Base-by-base conservation (phyloP, 2,329 filamentous ascomycete genomes). In the Aureobasidium sp. region DNA sequence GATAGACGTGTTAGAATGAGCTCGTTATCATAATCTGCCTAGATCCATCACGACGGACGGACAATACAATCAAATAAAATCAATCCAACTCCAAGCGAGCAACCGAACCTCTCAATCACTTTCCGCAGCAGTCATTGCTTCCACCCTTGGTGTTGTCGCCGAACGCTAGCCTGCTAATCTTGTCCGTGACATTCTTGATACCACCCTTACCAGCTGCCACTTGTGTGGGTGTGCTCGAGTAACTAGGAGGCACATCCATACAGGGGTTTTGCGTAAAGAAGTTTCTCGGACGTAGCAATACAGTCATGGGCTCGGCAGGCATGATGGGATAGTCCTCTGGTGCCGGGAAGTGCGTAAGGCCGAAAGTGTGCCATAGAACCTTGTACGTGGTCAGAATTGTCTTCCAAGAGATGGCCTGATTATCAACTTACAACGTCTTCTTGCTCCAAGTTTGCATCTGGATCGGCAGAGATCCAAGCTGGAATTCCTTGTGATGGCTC, bases 311-410 rank as follows among this genome's bases (percentile, higher is more conserved):
- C 74, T 75, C 65, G 14, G 64, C 64, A 27, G 89, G 89, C 90
- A 95, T 95, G 61, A 95, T 77, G 25, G 90, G 90, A 74, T 88
- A 95, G 69, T 95, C 90, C 66, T 96, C 90, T 0, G 90, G 89
- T 0, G 86, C 75, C 0, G 90, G 90, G 74, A 95, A 91, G 67
- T 95, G 90, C 0, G 86, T 91, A 30, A 95, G 76, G 30, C 90
- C 90, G 63, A 95, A 96, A 0, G 89, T 95, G 71, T 95, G 90
- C 90, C 90, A 96, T 14, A 95, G 79, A 1, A 96, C 90, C 16
- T 12, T 6, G n/a, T 8, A 45, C 41, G 39, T 27, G n/a, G 4
- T 27, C 14, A 5, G n/a, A 6, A 12, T 41, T 27, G 27, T 22
- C 8, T n/a, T n/a, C n/a, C n/a, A n/a, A n/a, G n/a, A n/a, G n/a